phyloP scores from a whole-genome alignment of 73 alveolate genomes.

The Paramecium sexaurelia region DNA sequence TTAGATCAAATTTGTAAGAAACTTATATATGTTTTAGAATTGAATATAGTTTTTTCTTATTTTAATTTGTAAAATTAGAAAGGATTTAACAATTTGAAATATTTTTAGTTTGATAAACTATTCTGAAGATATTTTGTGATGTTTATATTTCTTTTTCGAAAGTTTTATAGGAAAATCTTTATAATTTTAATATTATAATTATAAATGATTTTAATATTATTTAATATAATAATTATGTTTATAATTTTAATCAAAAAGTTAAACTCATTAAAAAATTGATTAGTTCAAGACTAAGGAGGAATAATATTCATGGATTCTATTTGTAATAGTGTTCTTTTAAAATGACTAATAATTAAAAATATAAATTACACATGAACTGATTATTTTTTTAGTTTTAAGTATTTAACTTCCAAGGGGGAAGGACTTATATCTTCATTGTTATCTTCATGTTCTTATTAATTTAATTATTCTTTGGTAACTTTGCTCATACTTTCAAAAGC shows the following conservation, averaged over 20 bases:
- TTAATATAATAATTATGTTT: not conserved
- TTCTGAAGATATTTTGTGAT: too few relatives aligned
- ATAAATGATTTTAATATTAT: not conserved
- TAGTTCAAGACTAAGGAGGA: constrained; percentile 4
- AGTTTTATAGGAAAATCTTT: too few relatives aligned
- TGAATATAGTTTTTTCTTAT: too few relatives aligned
- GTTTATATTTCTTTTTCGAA: too few relatives aligned
- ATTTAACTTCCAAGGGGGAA: not conserved
- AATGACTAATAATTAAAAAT: not conserved
- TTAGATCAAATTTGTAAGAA: too few relatives aligned
- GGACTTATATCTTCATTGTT: not conserved
- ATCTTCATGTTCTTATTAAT: not conserved
- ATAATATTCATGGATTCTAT: constrained; percentile 3
- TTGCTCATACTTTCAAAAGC: not conserved
- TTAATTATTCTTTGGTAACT: not conserved
- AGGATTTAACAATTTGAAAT: too few relatives aligned
- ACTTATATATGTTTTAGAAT: too few relatives aligned
- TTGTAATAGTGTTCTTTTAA: not conserved
- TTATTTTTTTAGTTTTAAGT: not conserved
- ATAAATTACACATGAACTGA: not conserved
- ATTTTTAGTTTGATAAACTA: too few relatives aligned
- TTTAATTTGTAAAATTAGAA: too few relatives aligned
- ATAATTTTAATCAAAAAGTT: not conserved
- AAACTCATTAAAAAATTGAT: not conserved
- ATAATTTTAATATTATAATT: not conserved